Base-by-base conservation (phyloP, 169 alveolate species). In the Cryptosporidium bovis region DNA sequence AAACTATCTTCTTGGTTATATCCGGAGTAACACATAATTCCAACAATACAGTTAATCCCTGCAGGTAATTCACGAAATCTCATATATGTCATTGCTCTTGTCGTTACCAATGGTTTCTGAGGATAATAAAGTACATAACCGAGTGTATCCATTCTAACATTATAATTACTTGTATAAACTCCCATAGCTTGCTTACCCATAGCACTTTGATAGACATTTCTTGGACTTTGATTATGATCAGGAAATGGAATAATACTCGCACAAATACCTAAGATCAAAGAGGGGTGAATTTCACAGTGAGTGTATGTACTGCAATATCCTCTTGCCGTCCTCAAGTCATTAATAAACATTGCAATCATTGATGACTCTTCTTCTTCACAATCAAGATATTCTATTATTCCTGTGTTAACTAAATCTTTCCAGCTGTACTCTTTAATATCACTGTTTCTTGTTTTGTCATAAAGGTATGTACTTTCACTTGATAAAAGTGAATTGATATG, bases 161-260 rank as follows among this genome's bases (percentile, higher is more conserved):
- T 96, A 93, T 96, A 98, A 91, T 98, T 98, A 18, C 99, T 95
- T n/a, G 99, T 96, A 90, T 98, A 98, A 51, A 99, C 98, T 2
- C 99, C 99, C 97, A 99, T 97, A 18, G 99, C 99, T 93, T 99
- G 99, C 92, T 99, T 99, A 3, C 99, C 99, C 99, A 99, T 99
- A 46, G 99, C 99, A 83, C 99, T 95, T 92, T 99, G 99, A 90
- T 98, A 98, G 1, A 98, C 97, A 91, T 99, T 99, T 91, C 99
- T 95, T 1, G 99, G 99, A 24, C 98, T 95, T 95, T 98, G 98
- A 92, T 99, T 99, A 93, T 99, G 99, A 92, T 99, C 99, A 12
- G 99, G 99, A 91, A 98, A 99, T 16, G 99, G 99, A 64, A 99
- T 99, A 58, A 99, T 97, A 24, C 99, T 96, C 24, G 99, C 99